Percentiles rank a stretch among this genome's conserved stretches.
Conservation (phyloP, 2,329 filamentous ascomycete species). For the Bipolaris victoriae region DNA sequence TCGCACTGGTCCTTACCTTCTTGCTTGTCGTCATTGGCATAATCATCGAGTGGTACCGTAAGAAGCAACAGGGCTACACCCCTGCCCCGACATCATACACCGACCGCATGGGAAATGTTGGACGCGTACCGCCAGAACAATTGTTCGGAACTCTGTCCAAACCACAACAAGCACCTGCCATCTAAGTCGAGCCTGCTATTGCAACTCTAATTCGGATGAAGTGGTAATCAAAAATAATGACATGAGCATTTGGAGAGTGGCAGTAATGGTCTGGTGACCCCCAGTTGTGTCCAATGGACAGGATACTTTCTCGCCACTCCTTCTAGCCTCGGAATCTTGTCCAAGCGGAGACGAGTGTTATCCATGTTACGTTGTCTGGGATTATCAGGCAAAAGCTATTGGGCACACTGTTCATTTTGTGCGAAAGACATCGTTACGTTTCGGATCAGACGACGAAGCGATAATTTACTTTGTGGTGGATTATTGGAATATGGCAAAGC, state of each 20-base stretch:
- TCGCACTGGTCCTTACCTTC: slow-evolving; percentile 78
- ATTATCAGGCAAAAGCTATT: neutral
- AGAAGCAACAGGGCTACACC: slow-evolving; percentile 78
- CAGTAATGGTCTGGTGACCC: neutral
- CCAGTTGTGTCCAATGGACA: neutral
- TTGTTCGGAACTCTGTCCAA: slow-evolving; percentile 46
- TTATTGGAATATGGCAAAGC: neutral
- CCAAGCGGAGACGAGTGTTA: neutral
- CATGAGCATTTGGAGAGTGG: neutral
- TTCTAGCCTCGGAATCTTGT: neutral
- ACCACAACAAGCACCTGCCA: slow-evolving; percentile 40
- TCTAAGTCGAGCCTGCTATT: slow-evolving; percentile 22
- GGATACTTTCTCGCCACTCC: neutral
- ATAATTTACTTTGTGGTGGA: neutral
- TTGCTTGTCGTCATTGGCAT: slow-evolving; percentile 78
- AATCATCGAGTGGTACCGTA: slow-evolving; percentile 74
- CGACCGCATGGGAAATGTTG: slow-evolving; percentile 56
- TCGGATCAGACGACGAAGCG: neutral
- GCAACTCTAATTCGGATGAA: slow-evolving; percentile 1
- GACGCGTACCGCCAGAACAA: slow-evolving; percentile 58
- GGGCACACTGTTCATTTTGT: neutral
- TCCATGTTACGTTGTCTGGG: neutral
- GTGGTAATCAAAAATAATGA: slow-evolving; percentile 1
- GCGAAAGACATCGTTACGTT: neutral
- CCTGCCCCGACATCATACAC: slow-evolving; percentile 69